Percentiles rank a stretch among this genome's conserved stretches.
Evolutionary conservation across 805 yeast genomes (phyloP).

Genomic region (Debaryomyces maramus): DNA sequence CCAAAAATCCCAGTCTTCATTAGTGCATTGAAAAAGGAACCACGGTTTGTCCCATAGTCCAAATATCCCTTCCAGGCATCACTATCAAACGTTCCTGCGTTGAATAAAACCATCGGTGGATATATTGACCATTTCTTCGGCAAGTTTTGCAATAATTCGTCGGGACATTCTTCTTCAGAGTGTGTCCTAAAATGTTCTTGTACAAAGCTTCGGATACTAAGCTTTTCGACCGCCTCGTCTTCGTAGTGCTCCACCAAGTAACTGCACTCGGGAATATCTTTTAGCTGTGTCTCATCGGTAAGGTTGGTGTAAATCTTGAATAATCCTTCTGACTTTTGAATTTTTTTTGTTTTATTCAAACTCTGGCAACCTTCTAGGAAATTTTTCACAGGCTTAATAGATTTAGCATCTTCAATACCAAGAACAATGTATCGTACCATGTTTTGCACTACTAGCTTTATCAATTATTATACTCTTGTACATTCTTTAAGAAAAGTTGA

Average conservation of each 20-base stretch:
- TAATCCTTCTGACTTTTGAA: constrained; percentile 10
- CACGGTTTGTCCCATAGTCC: constrained; percentile 5
- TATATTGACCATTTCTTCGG: constrained; percentile 65
- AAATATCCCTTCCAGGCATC: constrained; percentile 28
- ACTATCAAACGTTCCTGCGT: constrained; percentile 47
- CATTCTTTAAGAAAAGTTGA: neutral
- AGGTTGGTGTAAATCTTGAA: constrained; percentile 16
- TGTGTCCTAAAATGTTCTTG: neutral
- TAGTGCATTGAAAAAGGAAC: constrained; percentile 14
- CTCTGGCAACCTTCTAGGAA: constrained; percentile 13
- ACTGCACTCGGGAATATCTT: too few species aligned
- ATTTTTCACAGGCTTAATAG: constrained; percentile 20
- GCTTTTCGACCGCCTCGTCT: too few species aligned
- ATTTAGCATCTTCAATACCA: constrained; percentile 11
- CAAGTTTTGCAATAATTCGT: constrained; percentile 9
- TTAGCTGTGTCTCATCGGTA: neutral
- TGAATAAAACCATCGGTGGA: constrained; percentile 64
- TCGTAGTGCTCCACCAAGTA: too few species aligned
- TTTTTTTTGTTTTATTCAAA: constrained; percentile 19
- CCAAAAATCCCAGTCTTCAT: constrained; percentile 19
- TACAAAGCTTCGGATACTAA: too few species aligned
- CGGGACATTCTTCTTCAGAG: neutral
- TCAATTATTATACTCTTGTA: too few species aligned
- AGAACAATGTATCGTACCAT: constrained; percentile 5
- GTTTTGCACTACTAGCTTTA: neutral